A percentile compares a stretch with the other conserved stretches of the same genome.
These are phyloP conservation scores for Penicillium alfredii DNA, from an alignment of 495 filamentous ascomycete species.

Conservation along the genomic window DNA sequence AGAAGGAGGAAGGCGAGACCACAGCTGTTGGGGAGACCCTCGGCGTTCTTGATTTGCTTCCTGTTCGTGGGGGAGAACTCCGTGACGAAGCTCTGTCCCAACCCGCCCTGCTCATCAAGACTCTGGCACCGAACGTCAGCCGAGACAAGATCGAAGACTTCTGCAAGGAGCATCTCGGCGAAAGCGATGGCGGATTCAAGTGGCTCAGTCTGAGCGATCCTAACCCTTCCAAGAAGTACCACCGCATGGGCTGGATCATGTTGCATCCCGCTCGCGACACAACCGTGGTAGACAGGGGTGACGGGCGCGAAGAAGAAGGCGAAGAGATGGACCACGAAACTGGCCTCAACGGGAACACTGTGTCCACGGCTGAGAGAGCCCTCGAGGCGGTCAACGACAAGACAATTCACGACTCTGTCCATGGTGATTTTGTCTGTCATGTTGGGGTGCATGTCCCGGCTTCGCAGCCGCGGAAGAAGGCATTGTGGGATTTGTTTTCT, in stretches of 20 bases:
- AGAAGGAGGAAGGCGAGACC: conserved; percentile 92
- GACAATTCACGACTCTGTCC: conserved; percentile 85
- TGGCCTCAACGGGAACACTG: conserved; percentile 19
- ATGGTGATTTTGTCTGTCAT: conserved; percentile 94
- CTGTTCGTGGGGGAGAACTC: conserved; percentile 70
- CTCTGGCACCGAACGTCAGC: conserved; percentile 91
- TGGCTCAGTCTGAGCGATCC: conserved; percentile 93
- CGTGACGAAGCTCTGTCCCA: conserved; percentile 76
- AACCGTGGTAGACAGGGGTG: conserved; percentile 48
- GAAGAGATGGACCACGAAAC: conserved; percentile 46
- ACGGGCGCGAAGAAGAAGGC: conserved; percentile 59
- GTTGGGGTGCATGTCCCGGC: conserved; percentile 93
- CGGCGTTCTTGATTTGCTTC: conserved; percentile 82
- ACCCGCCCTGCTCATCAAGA: conserved; percentile 95
- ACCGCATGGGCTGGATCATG: conserved; percentile 98
- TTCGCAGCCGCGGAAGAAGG: conserved; percentile 83
- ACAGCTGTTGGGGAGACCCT: conserved; percentile 87
- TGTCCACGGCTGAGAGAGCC: conserved; percentile 69
- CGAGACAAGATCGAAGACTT: conserved; percentile 89
- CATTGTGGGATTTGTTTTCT: conserved; percentile 93
- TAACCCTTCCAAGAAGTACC: conserved; percentile 92
- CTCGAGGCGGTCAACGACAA: conserved; percentile 92
- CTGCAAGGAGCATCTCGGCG: conserved; percentile 84
- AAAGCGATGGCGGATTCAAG: conserved; percentile 79
- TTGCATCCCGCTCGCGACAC: conserved; percentile 70